A percentile compares a stretch with the other conserved stretches of the same genome.
These are phyloP conservation scores for Yamadazyma membranifaciens DNA, from an alignment of 1,139 yeast species.

Conservation along the genomic window DNA sequence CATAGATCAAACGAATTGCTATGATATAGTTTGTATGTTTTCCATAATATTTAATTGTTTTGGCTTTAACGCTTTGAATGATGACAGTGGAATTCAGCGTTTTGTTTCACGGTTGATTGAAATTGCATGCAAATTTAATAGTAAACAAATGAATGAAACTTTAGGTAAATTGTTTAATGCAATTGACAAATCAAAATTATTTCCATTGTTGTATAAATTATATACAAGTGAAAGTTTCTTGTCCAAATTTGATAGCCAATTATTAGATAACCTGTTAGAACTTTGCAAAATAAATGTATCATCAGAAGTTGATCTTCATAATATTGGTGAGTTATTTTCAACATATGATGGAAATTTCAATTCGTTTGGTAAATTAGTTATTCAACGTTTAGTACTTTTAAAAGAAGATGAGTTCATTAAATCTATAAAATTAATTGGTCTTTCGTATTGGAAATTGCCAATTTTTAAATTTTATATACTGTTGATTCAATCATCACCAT, in stretches of 20 bases:
- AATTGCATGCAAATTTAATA: background rate
- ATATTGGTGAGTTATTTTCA: constrained; percentile 27
- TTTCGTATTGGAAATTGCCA: constrained; percentile 30
- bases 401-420: constrained; percentile 27
- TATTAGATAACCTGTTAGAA: constrained; percentile 3
- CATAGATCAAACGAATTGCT: background rate
- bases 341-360: constrained; percentile 22
- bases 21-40: background rate
- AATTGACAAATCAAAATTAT: constrained; percentile 2
- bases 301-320: constrained; percentile 20
- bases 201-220: constrained; percentile 4
- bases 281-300: constrained; percentile 10
- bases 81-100: background rate
- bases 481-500: constrained; percentile 38
- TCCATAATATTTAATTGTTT: background rate
- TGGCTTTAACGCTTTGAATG: background rate
- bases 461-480: constrained; percentile 30
- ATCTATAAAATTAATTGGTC: constrained; percentile 19
- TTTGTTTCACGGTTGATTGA: background rate
- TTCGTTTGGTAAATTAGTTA: constrained; percentile 29
- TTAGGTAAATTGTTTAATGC: background rate
- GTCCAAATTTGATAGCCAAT: too few relatives aligned
- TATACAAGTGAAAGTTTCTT: background rate
- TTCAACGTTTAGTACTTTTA: constrained; percentile 34
- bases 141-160: background rate